Conservation (phyloP, 2,329 filamentous ascomycete genomes). For the Penicillium sp. region DNA sequence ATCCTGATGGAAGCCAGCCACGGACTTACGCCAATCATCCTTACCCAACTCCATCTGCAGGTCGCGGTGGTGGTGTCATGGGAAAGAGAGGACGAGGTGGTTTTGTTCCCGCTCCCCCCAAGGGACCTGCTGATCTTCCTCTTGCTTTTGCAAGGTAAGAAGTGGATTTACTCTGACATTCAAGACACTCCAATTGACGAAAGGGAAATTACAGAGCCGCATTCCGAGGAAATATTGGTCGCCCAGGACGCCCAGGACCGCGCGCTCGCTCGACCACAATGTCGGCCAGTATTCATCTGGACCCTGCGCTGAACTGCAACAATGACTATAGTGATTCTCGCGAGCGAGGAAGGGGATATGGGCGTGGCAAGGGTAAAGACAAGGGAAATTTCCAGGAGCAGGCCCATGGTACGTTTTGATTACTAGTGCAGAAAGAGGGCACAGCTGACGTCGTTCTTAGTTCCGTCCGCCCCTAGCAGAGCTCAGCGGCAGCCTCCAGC, state of each 20-base stretch:
- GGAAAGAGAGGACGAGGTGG: not conserved
- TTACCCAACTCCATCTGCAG: not conserved
- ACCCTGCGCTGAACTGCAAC: constrained; percentile 2
- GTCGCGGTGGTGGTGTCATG: not conserved
- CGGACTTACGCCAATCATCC: not conserved
- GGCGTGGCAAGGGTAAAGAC: not conserved
- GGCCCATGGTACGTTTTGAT: not conserved
- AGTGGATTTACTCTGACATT: not conserved
- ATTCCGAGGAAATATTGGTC: not conserved
- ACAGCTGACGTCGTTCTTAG: not conserved
- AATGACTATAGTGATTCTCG: not conserved
- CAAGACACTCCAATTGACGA: not conserved
- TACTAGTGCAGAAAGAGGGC: not conserved
- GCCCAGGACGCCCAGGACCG: not conserved
- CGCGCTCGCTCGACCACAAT: not conserved
- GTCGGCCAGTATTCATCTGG: not conserved
- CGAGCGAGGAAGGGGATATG: not conserved
- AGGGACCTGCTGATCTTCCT: not conserved
- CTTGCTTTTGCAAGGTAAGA: not conserved
- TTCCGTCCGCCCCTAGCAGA: not conserved
- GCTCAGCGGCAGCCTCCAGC: not conserved
- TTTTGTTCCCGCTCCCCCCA: not conserved
- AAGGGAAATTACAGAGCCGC: not conserved
- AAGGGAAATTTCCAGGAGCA: not conserved
- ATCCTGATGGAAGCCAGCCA: not conserved